phyloP scores from a whole-genome alignment of 1,139 yeast genomes.

The Pichia sp. region DNA sequence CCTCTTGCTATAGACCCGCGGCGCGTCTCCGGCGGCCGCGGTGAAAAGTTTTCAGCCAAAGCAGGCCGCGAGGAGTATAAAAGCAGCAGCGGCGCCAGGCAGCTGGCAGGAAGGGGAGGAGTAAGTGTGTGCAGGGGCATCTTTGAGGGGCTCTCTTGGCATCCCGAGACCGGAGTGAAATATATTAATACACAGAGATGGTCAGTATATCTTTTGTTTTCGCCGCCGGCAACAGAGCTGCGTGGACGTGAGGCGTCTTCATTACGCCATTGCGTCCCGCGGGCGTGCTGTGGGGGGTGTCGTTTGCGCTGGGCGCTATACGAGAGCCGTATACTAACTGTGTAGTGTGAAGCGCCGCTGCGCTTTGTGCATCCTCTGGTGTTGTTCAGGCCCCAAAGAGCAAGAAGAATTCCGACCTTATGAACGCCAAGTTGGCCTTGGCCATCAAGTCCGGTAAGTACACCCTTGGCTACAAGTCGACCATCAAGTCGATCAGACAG shows the following conservation, averaged over 20 bases:
- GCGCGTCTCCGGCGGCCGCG: background rate
- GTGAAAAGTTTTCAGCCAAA: background rate
- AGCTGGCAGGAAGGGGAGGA: too few relatives aligned
- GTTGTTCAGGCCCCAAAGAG: conserved; percentile 78
- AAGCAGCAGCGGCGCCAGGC: background rate
- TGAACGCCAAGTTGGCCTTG: conserved; percentile 97
- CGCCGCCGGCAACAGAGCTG: background rate
- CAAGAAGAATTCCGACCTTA: conserved; percentile 84
- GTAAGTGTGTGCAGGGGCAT: too few relatives aligned
- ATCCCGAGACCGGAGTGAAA: conserved; percentile 78
- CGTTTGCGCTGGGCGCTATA: background rate
- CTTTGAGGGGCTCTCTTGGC: background rate
- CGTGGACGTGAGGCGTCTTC: background rate
- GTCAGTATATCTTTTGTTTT: conserved; percentile 56
- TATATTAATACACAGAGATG: conserved; percentile 76
- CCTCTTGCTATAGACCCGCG: background rate
- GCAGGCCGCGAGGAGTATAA: background rate
- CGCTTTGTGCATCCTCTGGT: background rate
- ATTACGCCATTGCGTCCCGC: background rate
- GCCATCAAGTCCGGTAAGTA: conserved; percentile 99
- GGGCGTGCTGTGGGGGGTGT: too few relatives aligned
- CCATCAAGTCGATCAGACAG: conserved; percentile 96
- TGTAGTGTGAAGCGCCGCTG: conserved; percentile 8
- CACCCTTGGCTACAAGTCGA: conserved; percentile 99
- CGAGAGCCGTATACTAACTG: conserved; percentile 1